Base-by-base conservation (phyloP, 441 rosid species). In the Adansonia gregorii region DNA sequence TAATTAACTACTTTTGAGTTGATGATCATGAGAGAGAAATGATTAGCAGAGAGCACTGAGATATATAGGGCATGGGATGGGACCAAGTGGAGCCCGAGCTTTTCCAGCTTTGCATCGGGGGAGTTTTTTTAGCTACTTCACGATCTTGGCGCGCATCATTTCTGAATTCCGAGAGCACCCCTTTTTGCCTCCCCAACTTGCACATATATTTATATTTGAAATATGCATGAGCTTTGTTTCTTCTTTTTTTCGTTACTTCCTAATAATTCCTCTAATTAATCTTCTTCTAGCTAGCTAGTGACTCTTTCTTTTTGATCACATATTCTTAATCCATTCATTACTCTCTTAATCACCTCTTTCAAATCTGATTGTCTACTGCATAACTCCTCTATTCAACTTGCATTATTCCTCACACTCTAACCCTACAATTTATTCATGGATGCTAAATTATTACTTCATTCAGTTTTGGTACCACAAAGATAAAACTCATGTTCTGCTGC, bases 101-200 rank as follows among this genome's bases (percentile, higher is more conserved):
- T 56, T 63, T 17, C 17, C 22, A 15, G 24, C 24, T 9, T 10
- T 69, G 20, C 65, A 12, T 48, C 17, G 24, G 46, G 52, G 69
- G 41, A 54, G 69, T 41, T 24, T 63, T 60, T 61, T 6, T 31
- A 75, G 76, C 83, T 72, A 83, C 78, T 78, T 77, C 75, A 59
- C 45, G 49, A 1, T 80, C 3, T 79, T 69, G 87, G 80, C 81
- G 85, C 85, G 85, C 81, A 79, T 84, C 74, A 74, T 80, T 10
- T 74, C 56, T 77, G 22, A 80, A 82, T 10, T 74, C 56, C 75
- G 22, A 80, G 83, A 60, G 84, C 78, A 81, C 78, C 78, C 52
- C 72, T 73, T 72, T 73, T 59, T 81, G 74, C 64, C 76, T 59
- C 72, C 76, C 51, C 88, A 85, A 87, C 81, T 88, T 88, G 87